phyloP scores from a whole-genome alignment of 345 rosid species.

The Geranium brycei region DNA sequence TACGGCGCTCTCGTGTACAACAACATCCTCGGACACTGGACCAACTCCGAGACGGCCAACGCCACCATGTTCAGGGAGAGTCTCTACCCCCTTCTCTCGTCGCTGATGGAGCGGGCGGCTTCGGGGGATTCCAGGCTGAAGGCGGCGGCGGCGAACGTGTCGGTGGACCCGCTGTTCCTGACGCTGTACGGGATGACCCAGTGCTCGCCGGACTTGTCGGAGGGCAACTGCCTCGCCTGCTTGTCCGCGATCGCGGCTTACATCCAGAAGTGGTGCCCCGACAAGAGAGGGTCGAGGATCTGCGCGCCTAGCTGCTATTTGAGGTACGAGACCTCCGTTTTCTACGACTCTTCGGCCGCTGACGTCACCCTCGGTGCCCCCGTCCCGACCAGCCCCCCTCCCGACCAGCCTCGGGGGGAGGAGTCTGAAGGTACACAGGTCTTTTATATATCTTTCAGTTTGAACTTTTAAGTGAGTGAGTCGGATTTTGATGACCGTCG shows the following conservation, averaged over 20 bases:
- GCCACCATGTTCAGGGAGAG: too few relatives aligned
- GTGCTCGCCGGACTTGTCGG: slow-evolving; percentile 7
- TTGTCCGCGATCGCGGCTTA: slow-evolving; percentile 1
- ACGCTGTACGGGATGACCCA: slow-evolving; percentile 12
- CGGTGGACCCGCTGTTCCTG: not conserved
- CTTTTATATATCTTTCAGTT: too few relatives aligned
- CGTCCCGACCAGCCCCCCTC: too few relatives aligned
- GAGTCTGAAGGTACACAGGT: too few relatives aligned
- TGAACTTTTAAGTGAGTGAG: too few relatives aligned
- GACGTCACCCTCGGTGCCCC: too few relatives aligned
- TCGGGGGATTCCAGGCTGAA: not conserved
- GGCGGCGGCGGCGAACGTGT: not conserved
- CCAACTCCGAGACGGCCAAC: too few relatives aligned
- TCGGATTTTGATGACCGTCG: too few relatives aligned
- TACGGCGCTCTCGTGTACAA: too few relatives aligned
- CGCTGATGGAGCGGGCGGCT: not conserved
- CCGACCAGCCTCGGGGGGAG: too few relatives aligned
- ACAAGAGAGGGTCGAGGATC: slow-evolving; percentile 17
- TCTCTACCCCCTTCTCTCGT: too few relatives aligned
- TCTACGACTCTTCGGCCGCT: slow-evolving; percentile 11
- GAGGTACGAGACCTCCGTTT: slow-evolving; percentile 21
- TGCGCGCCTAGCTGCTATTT: slow-evolving; percentile 31
- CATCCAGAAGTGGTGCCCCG: slow-evolving; percentile 15
- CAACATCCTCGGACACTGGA: too few relatives aligned
- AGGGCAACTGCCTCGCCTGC: slow-evolving; percentile 11